Conservation (phyloP, 441 rosid species). For the Populus tomentosa region DNA sequence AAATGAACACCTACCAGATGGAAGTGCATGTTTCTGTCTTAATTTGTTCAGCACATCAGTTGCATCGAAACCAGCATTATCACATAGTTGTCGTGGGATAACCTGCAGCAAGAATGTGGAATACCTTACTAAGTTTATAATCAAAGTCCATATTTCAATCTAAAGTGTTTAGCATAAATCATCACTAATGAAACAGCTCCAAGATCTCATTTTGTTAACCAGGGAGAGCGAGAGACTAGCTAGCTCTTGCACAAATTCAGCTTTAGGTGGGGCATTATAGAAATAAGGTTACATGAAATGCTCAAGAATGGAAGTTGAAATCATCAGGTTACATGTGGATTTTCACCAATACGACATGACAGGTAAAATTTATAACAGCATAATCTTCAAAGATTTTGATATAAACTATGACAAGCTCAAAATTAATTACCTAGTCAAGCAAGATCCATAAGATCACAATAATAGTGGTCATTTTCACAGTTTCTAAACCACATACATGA, state of each 20-base stretch:
- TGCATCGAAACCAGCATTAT: slow-evolving; percentile 99
- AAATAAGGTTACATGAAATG: neutral
- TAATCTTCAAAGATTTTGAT: neutral
- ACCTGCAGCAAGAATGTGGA: slow-evolving; percentile 46
- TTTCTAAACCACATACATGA: neutral
- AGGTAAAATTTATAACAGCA: neutral
- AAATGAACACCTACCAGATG: slow-evolving; percentile 49
- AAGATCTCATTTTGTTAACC: neutral
- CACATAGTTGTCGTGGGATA: slow-evolving; percentile 95
- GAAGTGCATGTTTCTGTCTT: slow-evolving; percentile 92
- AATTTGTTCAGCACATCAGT: slow-evolving; percentile 97
- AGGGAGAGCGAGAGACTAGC: neutral
- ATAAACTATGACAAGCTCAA: neutral
- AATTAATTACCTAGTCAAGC: neutral
- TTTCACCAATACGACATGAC: neutral
- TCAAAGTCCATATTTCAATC: neutral
- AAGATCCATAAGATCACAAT: neutral
- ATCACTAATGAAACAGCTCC: neutral
- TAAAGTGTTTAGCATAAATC: neutral
- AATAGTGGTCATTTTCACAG: neutral
- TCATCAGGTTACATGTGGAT: neutral
- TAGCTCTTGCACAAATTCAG: neutral
- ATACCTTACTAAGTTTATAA: neutral
- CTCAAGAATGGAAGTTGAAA: neutral
- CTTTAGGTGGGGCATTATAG: neutral